Conservation (phyloP, 768 basidiomycete genomes). For the Mycena olivaceomarginata region DNA sequence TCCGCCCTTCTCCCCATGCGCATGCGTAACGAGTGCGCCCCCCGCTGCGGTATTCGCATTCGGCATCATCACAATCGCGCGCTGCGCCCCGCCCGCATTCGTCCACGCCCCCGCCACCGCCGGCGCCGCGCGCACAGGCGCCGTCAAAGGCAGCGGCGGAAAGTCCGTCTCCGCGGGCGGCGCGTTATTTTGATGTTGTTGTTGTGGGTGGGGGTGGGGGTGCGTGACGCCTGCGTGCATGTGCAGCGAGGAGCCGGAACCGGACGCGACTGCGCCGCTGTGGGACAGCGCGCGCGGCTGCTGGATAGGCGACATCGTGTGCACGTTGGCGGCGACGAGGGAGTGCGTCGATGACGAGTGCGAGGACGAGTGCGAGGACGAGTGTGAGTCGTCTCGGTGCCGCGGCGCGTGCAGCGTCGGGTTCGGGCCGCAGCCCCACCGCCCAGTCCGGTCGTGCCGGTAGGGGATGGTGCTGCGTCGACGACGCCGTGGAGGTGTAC, state of each 20-base stretch:
- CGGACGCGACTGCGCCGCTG: background rate
- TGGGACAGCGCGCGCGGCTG: constrained; percentile 54
- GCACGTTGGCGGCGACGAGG: constrained; percentile 54
- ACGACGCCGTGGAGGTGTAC: constrained; percentile 84
- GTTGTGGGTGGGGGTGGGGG: constrained; percentile 48
- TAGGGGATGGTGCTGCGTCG: constrained; percentile 80
- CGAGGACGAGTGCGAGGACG: constrained; percentile 38
- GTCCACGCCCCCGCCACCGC: constrained; percentile 83
- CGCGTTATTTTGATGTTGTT: background rate
- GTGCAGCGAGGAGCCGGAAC: constrained; percentile 7
- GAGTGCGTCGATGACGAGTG: constrained; percentile 38
- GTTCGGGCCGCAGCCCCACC: constrained; percentile 87
- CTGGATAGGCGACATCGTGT: constrained; percentile 64
- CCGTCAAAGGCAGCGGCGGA: constrained; percentile 69
- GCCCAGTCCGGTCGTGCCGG: constrained; percentile 94
- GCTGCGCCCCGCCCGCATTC: constrained; percentile 66
- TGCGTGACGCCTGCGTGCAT: constrained; percentile 33
- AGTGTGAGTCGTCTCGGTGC: constrained; percentile 54
- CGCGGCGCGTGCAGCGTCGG: constrained; percentile 77
- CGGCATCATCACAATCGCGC: constrained; percentile 69
- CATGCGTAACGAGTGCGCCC: constrained; percentile 42
- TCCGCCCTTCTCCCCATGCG: constrained; percentile 5
- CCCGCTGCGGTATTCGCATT: constrained; percentile 46
- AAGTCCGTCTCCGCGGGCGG: constrained; percentile 73
- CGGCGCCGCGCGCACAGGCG: constrained; percentile 65